A percentile compares a stretch with the other conserved stretches of the same genome.
phyloP scores from a whole-genome alignment of 805 yeast species.

The Candida broadrunensis region DNA sequence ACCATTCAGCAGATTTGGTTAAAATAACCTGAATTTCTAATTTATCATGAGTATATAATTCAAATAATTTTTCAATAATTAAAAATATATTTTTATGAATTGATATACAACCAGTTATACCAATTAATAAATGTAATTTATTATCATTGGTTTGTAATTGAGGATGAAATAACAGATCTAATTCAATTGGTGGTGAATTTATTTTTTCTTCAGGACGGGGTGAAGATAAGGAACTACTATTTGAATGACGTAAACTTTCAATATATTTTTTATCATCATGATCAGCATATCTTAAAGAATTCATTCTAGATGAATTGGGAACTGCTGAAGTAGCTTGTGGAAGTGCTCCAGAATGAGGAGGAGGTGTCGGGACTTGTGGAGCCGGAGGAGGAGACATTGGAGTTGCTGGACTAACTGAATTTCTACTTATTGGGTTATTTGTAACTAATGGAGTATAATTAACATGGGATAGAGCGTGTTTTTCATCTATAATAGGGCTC shows the following conservation, averaged over 20 bases:
- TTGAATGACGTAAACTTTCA: constrained; percentile 9
- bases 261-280: constrained; percentile 9
- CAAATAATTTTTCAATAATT: constrained; percentile 21
- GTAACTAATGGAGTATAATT: constrained; percentile 2
- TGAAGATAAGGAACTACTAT: constrained; percentile 1
- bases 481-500: constrained; percentile 4
- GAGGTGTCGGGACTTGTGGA: not conserved
- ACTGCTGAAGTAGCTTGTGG: constrained; percentile 2
- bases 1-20: constrained; percentile 21
- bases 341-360: not conserved
- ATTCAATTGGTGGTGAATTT: not conserved
- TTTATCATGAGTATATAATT: constrained; percentile 15
- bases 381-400: not conserved
- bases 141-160: constrained; percentile 2
- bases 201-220: not conserved
- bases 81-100: constrained; percentile 17
- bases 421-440: not conserved
- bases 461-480: constrained; percentile 2
- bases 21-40: constrained; percentile 22
- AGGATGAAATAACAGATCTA: not conserved
- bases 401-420: constrained; percentile 1
- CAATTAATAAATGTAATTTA: constrained; percentile 21
- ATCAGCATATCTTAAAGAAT: constrained; percentile 8
- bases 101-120: constrained; percentile 23
- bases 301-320: constrained; percentile 6